These are phyloP conservation scores for Schwanniomyces vanrijiae DNA, from an alignment of 805 yeast genomes.

Conservation along the genomic window DNA sequence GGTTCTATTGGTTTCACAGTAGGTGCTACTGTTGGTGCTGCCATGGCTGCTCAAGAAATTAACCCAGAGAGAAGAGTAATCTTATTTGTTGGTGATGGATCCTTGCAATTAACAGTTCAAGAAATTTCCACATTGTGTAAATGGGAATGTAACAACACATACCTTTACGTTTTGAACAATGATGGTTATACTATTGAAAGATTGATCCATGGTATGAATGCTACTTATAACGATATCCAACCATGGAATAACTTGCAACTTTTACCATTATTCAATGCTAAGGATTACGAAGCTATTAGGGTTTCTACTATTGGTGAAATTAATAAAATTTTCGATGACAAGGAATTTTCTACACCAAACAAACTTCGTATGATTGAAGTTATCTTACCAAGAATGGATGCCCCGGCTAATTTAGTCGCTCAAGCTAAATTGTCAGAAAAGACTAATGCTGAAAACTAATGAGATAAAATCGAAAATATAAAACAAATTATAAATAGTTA, in stretches of 20 bases:
- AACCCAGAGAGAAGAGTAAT: slow-evolving; percentile 58
- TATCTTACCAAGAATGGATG: slow-evolving; percentile 65
- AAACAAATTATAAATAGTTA: background rate
- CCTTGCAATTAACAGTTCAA: slow-evolving; percentile 68
- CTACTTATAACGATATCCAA: slow-evolving; percentile 62
- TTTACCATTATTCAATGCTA: slow-evolving; percentile 57
- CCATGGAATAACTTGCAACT: slow-evolving; percentile 60
- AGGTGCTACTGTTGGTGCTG: slow-evolving; percentile 64
- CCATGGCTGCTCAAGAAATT: slow-evolving; percentile 59
- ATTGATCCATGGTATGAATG: slow-evolving; percentile 64
- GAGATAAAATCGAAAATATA: background rate
- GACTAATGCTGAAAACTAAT: slow-evolving; percentile 12
- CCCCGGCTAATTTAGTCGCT: slow-evolving; percentile 52
- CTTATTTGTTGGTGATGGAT: slow-evolving; percentile 69
- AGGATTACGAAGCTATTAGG: slow-evolving; percentile 49
- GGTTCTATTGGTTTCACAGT: slow-evolving; percentile 69
- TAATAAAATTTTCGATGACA: slow-evolving; percentile 43
- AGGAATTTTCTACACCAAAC: slow-evolving; percentile 49
- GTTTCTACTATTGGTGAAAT: slow-evolving; percentile 55
- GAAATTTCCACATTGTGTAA: slow-evolving; percentile 65
- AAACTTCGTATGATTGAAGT: slow-evolving; percentile 63
- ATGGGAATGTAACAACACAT: slow-evolving; percentile 57
- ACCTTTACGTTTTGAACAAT: slow-evolving; percentile 63
- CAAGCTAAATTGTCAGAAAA: slow-evolving; percentile 22
- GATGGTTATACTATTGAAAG: slow-evolving; percentile 71